Evolutionary conservation across 2,329 filamentous ascomycete genomes (phyloP), one percentile per base, ranked within the genome.

Genomic region (Ophiocordyceps sinensis): DNA sequence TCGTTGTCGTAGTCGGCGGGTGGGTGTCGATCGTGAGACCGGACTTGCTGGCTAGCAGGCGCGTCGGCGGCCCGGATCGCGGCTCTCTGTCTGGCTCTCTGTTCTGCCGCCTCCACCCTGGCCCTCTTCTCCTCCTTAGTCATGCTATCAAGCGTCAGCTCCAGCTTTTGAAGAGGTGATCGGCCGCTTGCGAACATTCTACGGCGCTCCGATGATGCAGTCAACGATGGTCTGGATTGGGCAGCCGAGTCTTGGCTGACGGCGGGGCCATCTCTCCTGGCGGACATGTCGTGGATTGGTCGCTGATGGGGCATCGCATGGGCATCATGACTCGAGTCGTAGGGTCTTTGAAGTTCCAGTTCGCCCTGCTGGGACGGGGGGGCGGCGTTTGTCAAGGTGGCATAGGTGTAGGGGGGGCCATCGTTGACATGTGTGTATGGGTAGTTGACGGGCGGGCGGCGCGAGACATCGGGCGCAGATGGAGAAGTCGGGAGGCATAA

Each of bases 111-210:
- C 56, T 87, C 75, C 5, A 89, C 77, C 37, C 85, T 75, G 9
- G 87, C 86, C 48, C 89, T 75, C 60, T 94, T 93, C 62, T 95
- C 88, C 63, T 95, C 88, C 60, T 95, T 96, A 59, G 84, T 94
- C 60, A 95, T 89, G 62, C 84, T 87, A 60, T 82, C 83, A 54
- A 96, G 73, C 53, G 85, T 91, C 54, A 85, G 77, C 66, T 98
- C 89, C 50, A 98, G 75, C 66, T 82, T 91, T 61, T 98, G 89
- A 40, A 98, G 71, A 40, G 93, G 91, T 47, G 89, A 96, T 53
- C 84, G 78, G 57, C 93, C 82, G 43, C 81, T 73, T 53, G 89
- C 84, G 62, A 84, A 78, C 65, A 70, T 67, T 67, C 66, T 73
- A 42, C 67, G 63, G 48, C 68, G 64, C 49, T 65, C 63, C 40